Base-by-base conservation (phyloP, 305 asterid species). In the Fraxinus sp. region DNA sequence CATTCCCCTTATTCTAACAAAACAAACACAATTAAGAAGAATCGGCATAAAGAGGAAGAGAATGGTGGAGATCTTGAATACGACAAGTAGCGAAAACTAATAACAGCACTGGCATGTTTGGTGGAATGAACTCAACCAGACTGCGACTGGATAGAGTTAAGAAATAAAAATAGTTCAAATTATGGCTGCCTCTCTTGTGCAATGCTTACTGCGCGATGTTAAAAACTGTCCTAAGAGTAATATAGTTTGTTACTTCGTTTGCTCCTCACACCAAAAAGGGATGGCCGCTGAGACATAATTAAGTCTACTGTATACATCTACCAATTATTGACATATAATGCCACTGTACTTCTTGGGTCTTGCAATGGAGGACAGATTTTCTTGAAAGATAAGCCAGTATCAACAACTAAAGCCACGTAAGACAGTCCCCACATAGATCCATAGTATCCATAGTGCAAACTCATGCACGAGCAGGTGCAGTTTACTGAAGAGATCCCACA, bases 261-360 rank as follows among this genome's bases (percentile, higher is more conserved):
- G 3, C 76, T 70, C 41, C 76, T 70, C 41, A 4, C 4, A 70
- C 41, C 76, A 70, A 26, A 62, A 3, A 9, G n/a, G 74, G 71
- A 7, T 18, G 30, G 30, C 26, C 13, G 14, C 71, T 20, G 71
- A 59, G 13, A 59, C 7, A 59, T 59, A 18, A 18, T 59, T 1
- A 10, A 26, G 75, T 28, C 36, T 73, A 52, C 46, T 5, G 59
- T 75, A 49, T 55, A 55, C 74, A 82, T 81, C 75, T 22, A 76
- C 37, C 87, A 86, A 86, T 87, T 79, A 87, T 84, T 76, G 84
- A 78, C 77, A 66, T 2, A 86, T 83, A 83, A 82, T 87, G 85
- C 70, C 77, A 82, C 72, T 72, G 46, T 59, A 39, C 71, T 77
- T 83, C 59, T 3, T 30, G 49, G 78, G 72, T 55, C 80, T 55